phyloP scores from a whole-genome alignment of 768 basidiomycete species.

The Panus rudis region DNA sequence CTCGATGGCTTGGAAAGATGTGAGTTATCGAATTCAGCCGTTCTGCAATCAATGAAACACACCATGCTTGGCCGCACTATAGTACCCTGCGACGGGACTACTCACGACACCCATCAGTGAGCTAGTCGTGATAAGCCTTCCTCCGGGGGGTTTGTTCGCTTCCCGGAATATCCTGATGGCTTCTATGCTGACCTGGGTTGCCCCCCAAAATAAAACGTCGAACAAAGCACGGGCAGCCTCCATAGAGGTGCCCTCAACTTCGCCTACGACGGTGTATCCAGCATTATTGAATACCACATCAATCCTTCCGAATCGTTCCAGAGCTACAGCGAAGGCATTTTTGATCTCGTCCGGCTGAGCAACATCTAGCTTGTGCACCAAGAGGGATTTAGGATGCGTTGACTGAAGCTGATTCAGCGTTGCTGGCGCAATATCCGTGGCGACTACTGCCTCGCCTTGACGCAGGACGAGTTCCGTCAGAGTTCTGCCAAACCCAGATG shows the following conservation, averaged over 20 bases:
- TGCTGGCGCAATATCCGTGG: constrained; percentile 18
- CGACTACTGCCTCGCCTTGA: constrained; percentile 20
- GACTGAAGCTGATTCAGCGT: constrained; percentile 16
- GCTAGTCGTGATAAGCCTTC: constrained; percentile 29
- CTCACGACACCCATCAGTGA: constrained; percentile 19
- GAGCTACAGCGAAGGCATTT: background rate
- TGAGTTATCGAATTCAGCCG: background rate
- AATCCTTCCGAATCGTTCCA: background rate
- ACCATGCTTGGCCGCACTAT: constrained; percentile 10
- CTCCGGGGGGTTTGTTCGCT: constrained; percentile 28
- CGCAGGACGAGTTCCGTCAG: constrained; percentile 17
- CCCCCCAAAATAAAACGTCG: constrained; percentile 24
- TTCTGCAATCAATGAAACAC: constrained; percentile 2
- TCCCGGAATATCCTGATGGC: constrained; percentile 31
- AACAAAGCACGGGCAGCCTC: constrained; percentile 2
- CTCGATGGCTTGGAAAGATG: constrained; percentile 23
- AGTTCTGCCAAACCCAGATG: constrained; percentile 18
- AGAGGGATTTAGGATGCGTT: constrained; percentile 13
- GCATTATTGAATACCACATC: constrained; percentile 1
- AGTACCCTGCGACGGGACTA: constrained; percentile 4
- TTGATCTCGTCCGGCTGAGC: background rate
- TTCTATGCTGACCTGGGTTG: constrained; percentile 23
- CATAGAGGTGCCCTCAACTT: background rate
- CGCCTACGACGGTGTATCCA: background rate
- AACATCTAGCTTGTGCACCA: constrained; percentile 6